Percentiles rank a stretch among this genome's conserved stretches.
Conservation (phyloP, 352 stramenopile genomes). For the Globisporangium megalacanthum region DNA sequence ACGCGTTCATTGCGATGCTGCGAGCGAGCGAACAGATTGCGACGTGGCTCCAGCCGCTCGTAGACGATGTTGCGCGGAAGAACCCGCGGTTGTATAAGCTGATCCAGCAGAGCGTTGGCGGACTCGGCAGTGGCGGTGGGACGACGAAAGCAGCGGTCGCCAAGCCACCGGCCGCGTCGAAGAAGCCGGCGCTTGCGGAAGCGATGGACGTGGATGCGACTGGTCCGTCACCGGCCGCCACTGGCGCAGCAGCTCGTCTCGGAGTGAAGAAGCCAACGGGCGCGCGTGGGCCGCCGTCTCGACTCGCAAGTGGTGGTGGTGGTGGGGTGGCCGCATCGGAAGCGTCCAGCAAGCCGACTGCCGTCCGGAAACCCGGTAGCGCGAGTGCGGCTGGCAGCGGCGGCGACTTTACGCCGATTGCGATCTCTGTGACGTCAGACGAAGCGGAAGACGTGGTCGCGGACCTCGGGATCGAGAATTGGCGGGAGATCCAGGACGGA, state of each 20-base stretch:
- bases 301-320: conserved; percentile 31
- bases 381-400: conserved; percentile 10
- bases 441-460: conserved; percentile 59
- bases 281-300: conserved; percentile 35
- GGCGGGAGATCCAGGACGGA: conserved; percentile 39
- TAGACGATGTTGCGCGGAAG: conserved; percentile 65
- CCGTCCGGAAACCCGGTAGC: conserved; percentile 21
- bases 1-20: conserved; percentile 53
- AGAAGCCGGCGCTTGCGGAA: conserved; percentile 9
- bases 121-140: not conserved
- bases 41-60: conserved; percentile 47
- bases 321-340: conserved; percentile 9
- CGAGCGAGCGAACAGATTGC: conserved; percentile 42
- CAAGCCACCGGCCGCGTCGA: conserved; percentile 7
- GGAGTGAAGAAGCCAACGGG: conserved; percentile 9
- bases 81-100: conserved; percentile 68
- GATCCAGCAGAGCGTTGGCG: conserved; percentile 49
- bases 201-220: conserved; percentile 21
- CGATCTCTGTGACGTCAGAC: conserved; percentile 52
- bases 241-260: conserved; percentile 8
- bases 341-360: conserved; percentile 20
- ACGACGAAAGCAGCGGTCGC: too few species aligned
- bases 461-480: conserved; percentile 59
- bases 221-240: not conserved
- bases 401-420: conserved; percentile 58